Evolutionary conservation across 768 basidiomycete genomes (phyloP), one percentile per base, ranked within the genome.

Genomic region (Collybiopsis luxurians): DNA sequence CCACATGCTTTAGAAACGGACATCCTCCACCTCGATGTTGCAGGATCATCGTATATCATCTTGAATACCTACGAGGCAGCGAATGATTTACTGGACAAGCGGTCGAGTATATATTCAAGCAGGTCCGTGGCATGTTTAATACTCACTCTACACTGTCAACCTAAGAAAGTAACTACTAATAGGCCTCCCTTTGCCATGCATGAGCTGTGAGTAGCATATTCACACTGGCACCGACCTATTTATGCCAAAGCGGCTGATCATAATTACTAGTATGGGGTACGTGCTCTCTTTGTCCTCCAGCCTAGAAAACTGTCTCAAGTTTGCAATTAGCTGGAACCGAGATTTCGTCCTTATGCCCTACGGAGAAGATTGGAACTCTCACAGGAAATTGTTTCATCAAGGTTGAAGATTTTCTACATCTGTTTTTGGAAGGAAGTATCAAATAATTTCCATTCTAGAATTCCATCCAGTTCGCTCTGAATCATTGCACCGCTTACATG

Each of bases 31-130:
- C 48, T 71, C 10, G 62, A 68, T 26, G 50, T 65, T 21, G 66
- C 63, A 24, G 71, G 71, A 19, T 63, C 61, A 3, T 53, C 56
- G 10, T 48, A 70, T 26, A 61, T 70, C 26, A 60, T 71, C n/a
- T 46, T 81, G 43, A 74, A 78, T 55, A 71, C 73, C 2, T 36
- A 66, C 1, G 69, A 78, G 46, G 71, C 72, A 1, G 71, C 72
- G 2, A 61, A 59, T 2, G 78, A 81, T 12, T 70, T 81, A 13
- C 69, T 81, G 42, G 78, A 79, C 49, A 74, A 70, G 53, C 61
- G 75, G 11, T 77, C 73, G 13, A 55, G 66, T 10, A 73, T 74
- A 21, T 80, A 79, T 60, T 79, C 77, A 12, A 67, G 71, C 54
- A 61, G 65, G 58, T 54, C 19, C 27, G 26, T 28, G 34, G 44